Base-by-base conservation (phyloP, 305 asterid genomes). In the Rubia tinctorum region DNA sequence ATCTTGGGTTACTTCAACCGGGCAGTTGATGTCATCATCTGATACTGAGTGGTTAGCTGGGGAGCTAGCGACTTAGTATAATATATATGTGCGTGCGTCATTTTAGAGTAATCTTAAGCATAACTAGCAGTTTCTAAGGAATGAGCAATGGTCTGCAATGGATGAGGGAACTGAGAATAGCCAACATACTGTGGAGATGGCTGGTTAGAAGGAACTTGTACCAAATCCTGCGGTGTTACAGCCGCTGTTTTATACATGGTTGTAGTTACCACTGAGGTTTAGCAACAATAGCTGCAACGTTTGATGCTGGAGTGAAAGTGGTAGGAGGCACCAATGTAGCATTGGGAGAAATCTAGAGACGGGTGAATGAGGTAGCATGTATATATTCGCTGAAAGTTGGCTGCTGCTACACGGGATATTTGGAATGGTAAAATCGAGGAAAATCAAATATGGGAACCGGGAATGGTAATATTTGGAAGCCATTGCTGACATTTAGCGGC, bases 21-120 rank as follows among this genome's bases (percentile, higher is more conserved):
- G 71, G 95, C 88, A 55, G 82, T 72, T 34, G 92, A 79, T 17
- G 85, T 83, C 80, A 88, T 85, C 23, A 91, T 84, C 73, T 90
- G 92, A 79, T 88, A 90, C 63, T 84, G 93, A 70, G 93, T 53
- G 59, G 18, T 13, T n/a, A 44, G 81, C 10, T 72, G 76, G 8
- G 85, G 77, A 22, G 82, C 71, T 49, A 84, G 74, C 56, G 75
- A 62, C 55, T 85, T 90, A 70, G 77, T 80, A 82, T 87, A 87
- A 71, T 82, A 86, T 42, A 82, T 76, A 51, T 87, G 93, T 23
- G 85, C 90, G n/a, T 82, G 88, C 68, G 79, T 25, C 14, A 79
- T 85, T 56, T 84, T 84, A 37, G 90, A 61, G 77, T 83, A 87
- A 14, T 88, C 92, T 59, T 80, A 86, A 6, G 85, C 86, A 30